phyloP scores from a whole-genome alignment of 345 rosid species.

The Rhodamnia rubescens region DNA sequence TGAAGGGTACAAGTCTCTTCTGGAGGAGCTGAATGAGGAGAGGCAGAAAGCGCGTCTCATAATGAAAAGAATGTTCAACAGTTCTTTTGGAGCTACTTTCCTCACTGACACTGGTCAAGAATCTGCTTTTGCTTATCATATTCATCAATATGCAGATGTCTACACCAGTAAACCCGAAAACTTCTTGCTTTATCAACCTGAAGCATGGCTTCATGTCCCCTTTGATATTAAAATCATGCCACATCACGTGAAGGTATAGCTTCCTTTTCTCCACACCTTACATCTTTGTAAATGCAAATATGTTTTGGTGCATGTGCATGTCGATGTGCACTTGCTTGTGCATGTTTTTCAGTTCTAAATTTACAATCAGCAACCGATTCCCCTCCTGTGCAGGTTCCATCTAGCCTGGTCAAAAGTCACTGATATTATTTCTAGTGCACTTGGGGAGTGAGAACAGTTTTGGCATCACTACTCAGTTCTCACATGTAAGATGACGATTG shows the following conservation, averaged over 20 bases:
- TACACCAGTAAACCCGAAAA: conserved; percentile 93
- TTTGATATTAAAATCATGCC: conserved; percentile 94
- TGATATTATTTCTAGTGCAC: neutral
- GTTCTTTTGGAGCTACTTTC: conserved; percentile 93
- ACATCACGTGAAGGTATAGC: conserved; percentile 81
- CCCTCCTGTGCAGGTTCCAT: neutral
- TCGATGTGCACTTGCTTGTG: neutral
- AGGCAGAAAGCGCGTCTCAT: conserved; percentile 56
- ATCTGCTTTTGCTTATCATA: conserved; percentile 92
- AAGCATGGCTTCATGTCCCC: conserved; percentile 95
- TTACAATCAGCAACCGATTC: neutral
- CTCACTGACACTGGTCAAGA: conserved; percentile 89
- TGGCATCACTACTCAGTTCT: neutral
- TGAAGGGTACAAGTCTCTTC: conserved; percentile 39
- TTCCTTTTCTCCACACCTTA: neutral
- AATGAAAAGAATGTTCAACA: conserved; percentile 87
- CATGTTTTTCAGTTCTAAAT: neutral
- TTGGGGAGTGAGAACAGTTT: neutral
- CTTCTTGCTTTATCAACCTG: conserved; percentile 63
- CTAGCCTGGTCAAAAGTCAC: neutral
- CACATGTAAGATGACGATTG: neutral
- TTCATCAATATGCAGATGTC: conserved; percentile 88
- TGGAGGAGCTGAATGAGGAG: conserved; percentile 60
- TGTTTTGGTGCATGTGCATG: neutral
- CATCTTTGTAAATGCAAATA: neutral